Evolutionary conservation across 2,329 filamentous ascomycete genomes (phyloP).

Genomic region (Didymella lethalis): DNA sequence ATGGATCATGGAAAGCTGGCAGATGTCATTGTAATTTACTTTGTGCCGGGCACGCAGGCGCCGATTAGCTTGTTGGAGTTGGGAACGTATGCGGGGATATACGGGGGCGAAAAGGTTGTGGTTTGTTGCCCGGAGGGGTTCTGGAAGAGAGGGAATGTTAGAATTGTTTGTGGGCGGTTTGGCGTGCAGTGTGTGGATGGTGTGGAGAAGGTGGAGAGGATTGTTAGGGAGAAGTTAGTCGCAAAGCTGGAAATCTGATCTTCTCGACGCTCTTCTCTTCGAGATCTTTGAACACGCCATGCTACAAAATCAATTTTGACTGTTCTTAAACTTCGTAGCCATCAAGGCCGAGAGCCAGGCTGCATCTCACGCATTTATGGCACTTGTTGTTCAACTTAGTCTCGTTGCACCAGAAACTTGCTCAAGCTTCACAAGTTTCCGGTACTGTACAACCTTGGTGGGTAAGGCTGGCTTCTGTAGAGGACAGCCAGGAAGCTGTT

Average conservation of each 20-base stretch:
- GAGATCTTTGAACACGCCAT: no score
- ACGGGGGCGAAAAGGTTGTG: slow-evolving; percentile 53
- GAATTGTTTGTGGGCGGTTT: slow-evolving; percentile 60
- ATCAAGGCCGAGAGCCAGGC: no score
- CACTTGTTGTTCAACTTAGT: no score
- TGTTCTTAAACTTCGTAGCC: no score
- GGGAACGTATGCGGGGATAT: slow-evolving; percentile 58
- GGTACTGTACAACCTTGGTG: no score
- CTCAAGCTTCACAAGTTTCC: no score
- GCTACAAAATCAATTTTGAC: background rate
- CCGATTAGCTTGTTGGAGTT: slow-evolving; percentile 68
- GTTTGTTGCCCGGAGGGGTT: slow-evolving; percentile 64
- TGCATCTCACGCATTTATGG: no score
- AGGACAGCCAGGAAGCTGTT: no score
- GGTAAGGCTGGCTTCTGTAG: no score
- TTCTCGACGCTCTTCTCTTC: no score
- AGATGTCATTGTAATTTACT: slow-evolving; percentile 65
- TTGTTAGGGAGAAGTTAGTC: slow-evolving; percentile 39
- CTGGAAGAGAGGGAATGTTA: slow-evolving; percentile 68
- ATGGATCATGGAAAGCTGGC: slow-evolving; percentile 64
- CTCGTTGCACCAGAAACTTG: no score
- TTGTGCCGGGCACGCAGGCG: slow-evolving; percentile 60
- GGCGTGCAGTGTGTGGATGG: slow-evolving; percentile 56
- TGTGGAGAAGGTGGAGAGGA: slow-evolving; percentile 51
- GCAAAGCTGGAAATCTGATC: slow-evolving; percentile 6